Percentiles rank a stretch among this genome's conserved stretches.
phyloP scores from a whole-genome alignment of 345 rosid genomes.

The Populus deltoides region DNA sequence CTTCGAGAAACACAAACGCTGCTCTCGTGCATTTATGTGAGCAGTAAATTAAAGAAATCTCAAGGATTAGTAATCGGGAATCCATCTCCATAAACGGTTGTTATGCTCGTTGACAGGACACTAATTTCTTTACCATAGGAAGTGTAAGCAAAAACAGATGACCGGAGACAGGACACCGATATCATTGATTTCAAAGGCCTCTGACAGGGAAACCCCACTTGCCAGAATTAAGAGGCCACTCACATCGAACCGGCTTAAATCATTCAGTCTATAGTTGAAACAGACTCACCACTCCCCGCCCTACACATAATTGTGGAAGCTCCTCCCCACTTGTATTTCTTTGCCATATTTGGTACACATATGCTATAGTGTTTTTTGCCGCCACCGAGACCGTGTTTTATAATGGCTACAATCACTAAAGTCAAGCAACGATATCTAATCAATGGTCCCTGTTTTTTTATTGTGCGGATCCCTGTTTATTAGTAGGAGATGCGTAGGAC shows the following conservation, averaged over 20 bases:
- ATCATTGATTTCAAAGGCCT: constrained; percentile 10
- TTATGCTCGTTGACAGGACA: not conserved
- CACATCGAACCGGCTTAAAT: not conserved
- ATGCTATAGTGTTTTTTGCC: constrained; percentile 9
- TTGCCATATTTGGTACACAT: constrained; percentile 25
- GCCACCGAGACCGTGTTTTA: constrained; percentile 19
- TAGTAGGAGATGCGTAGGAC: constrained; percentile 31
- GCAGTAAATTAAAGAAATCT: not conserved
- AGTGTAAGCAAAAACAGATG: constrained; percentile 4
- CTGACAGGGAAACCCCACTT: constrained; percentile 20
- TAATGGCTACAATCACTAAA: constrained; percentile 12
- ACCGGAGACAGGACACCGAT: constrained; percentile 38
- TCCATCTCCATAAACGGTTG: not conserved
- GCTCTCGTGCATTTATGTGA: not conserved
- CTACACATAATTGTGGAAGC: constrained; percentile 12
- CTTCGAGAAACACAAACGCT: not conserved
- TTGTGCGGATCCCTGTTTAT: constrained; percentile 25
- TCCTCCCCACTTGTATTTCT: constrained; percentile 9
- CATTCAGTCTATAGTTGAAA: not conserved
- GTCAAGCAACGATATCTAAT: constrained; percentile 24
- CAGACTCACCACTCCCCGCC: constrained; percentile 3
- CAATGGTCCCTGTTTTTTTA: not conserved
- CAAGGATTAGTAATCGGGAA: not conserved
- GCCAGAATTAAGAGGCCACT: not conserved
- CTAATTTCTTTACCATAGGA: constrained; percentile 13